A percentile compares a stretch with the other conserved stretches of the same genome.
phyloP scores from a whole-genome alignment of 352 stramenopile genomes.

The Globisporangium abappressorium region DNA sequence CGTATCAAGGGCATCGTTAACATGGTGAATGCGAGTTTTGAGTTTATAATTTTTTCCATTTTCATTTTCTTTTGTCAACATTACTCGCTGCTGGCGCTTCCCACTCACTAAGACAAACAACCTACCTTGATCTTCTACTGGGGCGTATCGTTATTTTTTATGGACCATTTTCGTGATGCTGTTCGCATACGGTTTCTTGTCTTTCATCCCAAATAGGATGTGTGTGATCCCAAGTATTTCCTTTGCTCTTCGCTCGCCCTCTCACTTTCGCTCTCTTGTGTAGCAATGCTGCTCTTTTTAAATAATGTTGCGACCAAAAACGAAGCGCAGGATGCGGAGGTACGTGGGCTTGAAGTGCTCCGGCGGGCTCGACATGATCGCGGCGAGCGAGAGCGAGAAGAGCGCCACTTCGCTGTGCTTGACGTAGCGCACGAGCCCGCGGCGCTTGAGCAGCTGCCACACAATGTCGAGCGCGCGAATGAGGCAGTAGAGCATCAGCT shows the following conservation, averaged over 20 bases:
- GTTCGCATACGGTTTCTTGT: not conserved
- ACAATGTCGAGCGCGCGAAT: slow-evolving; percentile 74
- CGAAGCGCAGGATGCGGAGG: slow-evolving; percentile 72
- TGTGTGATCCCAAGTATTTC: not conserved
- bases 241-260: too few relatives aligned
- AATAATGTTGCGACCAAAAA: slow-evolving; percentile 80
- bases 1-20: not conserved
- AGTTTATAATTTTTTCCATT: not conserved
- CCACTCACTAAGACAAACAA: not conserved
- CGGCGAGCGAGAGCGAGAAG: slow-evolving; percentile 82
- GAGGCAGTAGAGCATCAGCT: slow-evolving; percentile 85
- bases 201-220: not conserved
- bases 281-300: slow-evolving; percentile 21
- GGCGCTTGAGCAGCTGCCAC: slow-evolving; percentile 73
- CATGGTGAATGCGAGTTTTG: not conserved
- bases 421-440: slow-evolving; percentile 67
- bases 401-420: slow-evolving; percentile 73
- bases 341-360: slow-evolving; percentile 86
- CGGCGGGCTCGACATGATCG: slow-evolving; percentile 80
- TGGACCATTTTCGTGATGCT: not conserved
- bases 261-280: slow-evolving; percentile 9
- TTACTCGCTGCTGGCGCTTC: not conserved
- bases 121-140: not conserved
- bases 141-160: too few relatives aligned
- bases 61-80: not conserved